Percentiles rank a stretch among this genome's conserved stretches.
These are phyloP conservation scores for Phytopythium aichiense DNA, from an alignment of 352 stramenopile species.

Conservation along the genomic window DNA sequence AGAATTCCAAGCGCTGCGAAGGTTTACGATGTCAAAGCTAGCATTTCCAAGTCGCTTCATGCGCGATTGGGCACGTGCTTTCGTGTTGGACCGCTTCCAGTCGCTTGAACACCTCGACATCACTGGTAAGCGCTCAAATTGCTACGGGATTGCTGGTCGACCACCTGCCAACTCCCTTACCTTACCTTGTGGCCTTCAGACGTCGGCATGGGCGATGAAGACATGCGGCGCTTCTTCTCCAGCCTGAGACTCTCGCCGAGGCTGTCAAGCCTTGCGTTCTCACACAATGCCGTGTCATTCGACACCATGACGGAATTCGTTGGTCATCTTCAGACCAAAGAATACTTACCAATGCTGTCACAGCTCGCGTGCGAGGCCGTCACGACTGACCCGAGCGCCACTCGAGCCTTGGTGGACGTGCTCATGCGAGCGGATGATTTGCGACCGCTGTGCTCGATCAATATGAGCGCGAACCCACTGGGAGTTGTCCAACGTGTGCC, in stretches of 20 bases:
- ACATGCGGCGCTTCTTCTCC: slow-evolving; percentile 48
- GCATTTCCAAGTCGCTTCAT: slow-evolving; percentile 61
- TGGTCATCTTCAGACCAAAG: slow-evolving; percentile 14
- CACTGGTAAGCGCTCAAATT: slow-evolving; percentile 20
- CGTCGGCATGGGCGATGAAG: slow-evolving; percentile 47
- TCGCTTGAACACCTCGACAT: slow-evolving; percentile 33
- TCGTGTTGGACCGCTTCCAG: slow-evolving; percentile 38
- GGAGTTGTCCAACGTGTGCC: slow-evolving; percentile 10
- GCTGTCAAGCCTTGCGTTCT: slow-evolving; percentile 30
- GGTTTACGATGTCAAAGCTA: slow-evolving; percentile 32
- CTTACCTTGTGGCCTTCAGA: slow-evolving; percentile 8
- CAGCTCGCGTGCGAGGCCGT: slow-evolving; percentile 39
- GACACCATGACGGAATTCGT: slow-evolving; percentile 27
- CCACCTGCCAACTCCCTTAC: background rate
- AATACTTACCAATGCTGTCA: slow-evolving; percentile 13
- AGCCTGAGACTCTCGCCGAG: slow-evolving; percentile 28
- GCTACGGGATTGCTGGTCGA: background rate
- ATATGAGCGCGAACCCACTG: slow-evolving; percentile 28
- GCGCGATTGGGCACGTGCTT: slow-evolving; percentile 48
- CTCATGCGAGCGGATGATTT: slow-evolving; percentile 15
- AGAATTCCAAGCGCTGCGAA: slow-evolving; percentile 29
- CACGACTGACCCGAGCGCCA: slow-evolving; percentile 20
- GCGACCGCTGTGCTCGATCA: slow-evolving; percentile 13
- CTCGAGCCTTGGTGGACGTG: slow-evolving; percentile 15
- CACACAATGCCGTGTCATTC: slow-evolving; percentile 39